A percentile compares a stretch with the other conserved stretches of the same genome.
Evolutionary conservation across 2,329 filamentous ascomycete species (phyloP).

Genomic region (Penicillium sp.): DNA sequence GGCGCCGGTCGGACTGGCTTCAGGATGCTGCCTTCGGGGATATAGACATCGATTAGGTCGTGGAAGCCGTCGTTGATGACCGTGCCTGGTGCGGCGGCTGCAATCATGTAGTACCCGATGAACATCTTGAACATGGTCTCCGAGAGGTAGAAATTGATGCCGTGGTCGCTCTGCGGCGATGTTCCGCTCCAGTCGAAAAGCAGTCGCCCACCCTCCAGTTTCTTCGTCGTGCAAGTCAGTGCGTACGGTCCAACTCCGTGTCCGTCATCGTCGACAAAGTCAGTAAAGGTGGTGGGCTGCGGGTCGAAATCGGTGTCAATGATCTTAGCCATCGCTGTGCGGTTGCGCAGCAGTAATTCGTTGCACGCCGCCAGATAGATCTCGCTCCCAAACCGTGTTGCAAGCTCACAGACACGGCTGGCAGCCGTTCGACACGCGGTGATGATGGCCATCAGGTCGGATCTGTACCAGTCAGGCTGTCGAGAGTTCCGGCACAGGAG

Average conservation of each 20-base stretch:
- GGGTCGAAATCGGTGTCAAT: conserved; percentile 52
- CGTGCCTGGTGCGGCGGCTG: conserved; percentile 53
- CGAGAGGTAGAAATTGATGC: conserved; percentile 56
- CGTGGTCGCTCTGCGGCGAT: conserved; percentile 51
- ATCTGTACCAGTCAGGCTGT: conserved; percentile 55
- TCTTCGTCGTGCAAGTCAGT: conserved; percentile 54
- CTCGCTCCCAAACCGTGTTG: conserved; percentile 50
- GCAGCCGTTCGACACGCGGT: conserved; percentile 53
- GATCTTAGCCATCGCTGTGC: conserved; percentile 50
- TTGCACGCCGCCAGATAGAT: conserved; percentile 54
- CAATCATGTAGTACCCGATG: conserved; percentile 54
- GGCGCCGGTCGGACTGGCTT: conserved; percentile 55
- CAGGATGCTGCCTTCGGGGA: conserved; percentile 52
- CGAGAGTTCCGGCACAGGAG: conserved; percentile 56
- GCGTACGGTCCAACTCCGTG: conserved; percentile 53
- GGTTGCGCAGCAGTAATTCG: conserved; percentile 52
- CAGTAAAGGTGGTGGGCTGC: conserved; percentile 51
- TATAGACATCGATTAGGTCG: conserved; percentile 54
- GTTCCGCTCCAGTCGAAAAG: conserved; percentile 57
- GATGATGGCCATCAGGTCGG: conserved; percentile 54
- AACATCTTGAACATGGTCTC: conserved; percentile 60
- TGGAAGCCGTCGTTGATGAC: conserved; percentile 59
- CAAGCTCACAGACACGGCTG: conserved; percentile 52
- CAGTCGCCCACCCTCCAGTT: conserved; percentile 46
- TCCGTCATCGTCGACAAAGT: conserved; percentile 57